Evolutionary conservation across 805 yeast genomes (phyloP).

Genomic region (Alloascoidea africana): DNA sequence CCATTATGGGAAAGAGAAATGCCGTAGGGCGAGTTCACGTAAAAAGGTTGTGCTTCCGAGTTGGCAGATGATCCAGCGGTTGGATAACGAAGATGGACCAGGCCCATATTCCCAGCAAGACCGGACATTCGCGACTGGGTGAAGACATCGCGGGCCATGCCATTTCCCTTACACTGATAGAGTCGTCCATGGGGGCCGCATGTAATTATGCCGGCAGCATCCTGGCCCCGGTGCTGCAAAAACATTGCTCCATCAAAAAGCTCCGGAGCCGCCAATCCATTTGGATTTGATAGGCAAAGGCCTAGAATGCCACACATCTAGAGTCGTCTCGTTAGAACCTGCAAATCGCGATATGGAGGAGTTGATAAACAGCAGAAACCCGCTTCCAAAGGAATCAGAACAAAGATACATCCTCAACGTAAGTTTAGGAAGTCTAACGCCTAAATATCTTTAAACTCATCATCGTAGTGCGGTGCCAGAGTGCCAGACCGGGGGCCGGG

Average conservation of each 20-base stretch:
- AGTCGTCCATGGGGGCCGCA: slow-evolving; percentile 89
- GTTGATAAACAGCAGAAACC: no score
- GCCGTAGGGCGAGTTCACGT: slow-evolving; percentile 95
- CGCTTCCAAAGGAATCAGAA: no score
- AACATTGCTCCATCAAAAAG: slow-evolving; percentile 85
- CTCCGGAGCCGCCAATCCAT: slow-evolving; percentile 69
- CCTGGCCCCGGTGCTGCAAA: slow-evolving; percentile 96
- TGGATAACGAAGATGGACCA: slow-evolving; percentile 89
- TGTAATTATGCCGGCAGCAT: slow-evolving; percentile 98
- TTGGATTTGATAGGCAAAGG: slow-evolving; percentile 63
- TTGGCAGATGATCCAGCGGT: slow-evolving; percentile 95
- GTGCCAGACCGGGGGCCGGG: no score
- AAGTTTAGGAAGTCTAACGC: no score
- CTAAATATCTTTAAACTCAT: no score
- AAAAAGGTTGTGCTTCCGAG: slow-evolving; percentile 96
- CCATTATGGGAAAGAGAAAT: slow-evolving; percentile 87
- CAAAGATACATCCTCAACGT: no score
- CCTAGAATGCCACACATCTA: slow-evolving; percentile 93
- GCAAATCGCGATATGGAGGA: no score
- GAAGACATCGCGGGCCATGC: slow-evolving; percentile 97
- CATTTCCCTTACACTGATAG: slow-evolving; percentile 96
- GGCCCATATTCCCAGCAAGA: slow-evolving; percentile 87
- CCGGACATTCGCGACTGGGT: slow-evolving; percentile 66
- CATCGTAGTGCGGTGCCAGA: no score
- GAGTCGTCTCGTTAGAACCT: no score